Evolutionary conservation across 1,139 yeast species (phyloP), one percentile per base, ranked within the genome.

Genomic region (Suhomyces kunorum): DNA sequence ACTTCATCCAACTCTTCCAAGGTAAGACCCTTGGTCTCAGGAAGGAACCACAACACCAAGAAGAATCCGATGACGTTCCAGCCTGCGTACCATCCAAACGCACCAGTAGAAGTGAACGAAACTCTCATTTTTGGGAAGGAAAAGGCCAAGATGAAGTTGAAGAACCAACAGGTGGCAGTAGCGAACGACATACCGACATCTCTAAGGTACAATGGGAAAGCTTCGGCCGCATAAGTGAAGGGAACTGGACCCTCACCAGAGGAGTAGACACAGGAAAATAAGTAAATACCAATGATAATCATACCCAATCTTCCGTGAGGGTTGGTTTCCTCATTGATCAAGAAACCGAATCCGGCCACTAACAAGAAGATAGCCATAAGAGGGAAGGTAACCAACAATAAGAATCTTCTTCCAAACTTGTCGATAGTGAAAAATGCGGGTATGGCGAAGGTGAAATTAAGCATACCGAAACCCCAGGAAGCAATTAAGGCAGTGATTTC

Each of bases 211-310:
- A 87, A 72, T 41, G 94, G 90, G 72, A 87, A 87, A 47, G 86
- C 87, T 62, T 87, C 95, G 13, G 95, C 95, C 23, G 94, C 83
- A 58, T 87, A 86, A 2, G 94, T 85, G 68, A 87, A 87, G 6
- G 96, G 95, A 36, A 87, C 95, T 11, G 95, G 95, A 33, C 96
- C 96, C 66, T 85, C 88, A 46, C 95, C 92, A 3, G 87, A 81
- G 0, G 94, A 85, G 63, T 87, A 87, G 48, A 85, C 83, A 32
- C 80, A 76, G 0, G 88, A 68, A 64, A 78, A 87, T 30, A 87
- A 59, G 58, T 87, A 87, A 44, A 87, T 81, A 52, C 95, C 95
- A 40, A 80, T 64, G 8, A 83, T 69, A 40, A 85, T 79, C 46
- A 82, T 74, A 4, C 81, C 94, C 46, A 83, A 63, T 56, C 87